These are phyloP conservation scores for Elaeis guineensis DNA, from an alignment of 176 grass and related monocot species.

Conservation along the genomic window DNA sequence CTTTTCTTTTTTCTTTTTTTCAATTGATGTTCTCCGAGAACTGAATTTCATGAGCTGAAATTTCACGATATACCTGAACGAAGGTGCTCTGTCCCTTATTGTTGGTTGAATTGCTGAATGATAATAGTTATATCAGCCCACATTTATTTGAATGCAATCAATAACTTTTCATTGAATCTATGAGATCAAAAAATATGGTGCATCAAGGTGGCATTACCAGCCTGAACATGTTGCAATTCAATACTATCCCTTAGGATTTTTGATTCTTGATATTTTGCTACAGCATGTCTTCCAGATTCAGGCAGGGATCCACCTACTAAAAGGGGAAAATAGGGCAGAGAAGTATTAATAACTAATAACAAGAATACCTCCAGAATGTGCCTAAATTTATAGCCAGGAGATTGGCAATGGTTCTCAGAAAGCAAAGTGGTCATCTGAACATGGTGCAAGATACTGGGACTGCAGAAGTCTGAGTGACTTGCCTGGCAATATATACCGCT, in stretches of 20 bases:
- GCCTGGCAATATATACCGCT: constrained; percentile 75
- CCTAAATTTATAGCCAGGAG: too few species aligned
- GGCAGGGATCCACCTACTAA: constrained; percentile 45
- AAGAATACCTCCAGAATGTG: too few species aligned
- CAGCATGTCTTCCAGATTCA: constrained; percentile 29
- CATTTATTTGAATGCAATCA: neutral
- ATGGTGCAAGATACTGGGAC: too few species aligned
- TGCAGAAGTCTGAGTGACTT: neutral
- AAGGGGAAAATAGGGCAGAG: neutral
- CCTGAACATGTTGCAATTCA: constrained; percentile 32
- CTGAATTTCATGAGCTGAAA: too few species aligned
- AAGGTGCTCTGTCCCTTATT: constrained; percentile 45
- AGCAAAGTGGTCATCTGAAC: too few species aligned
- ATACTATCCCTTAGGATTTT: constrained; percentile 32
- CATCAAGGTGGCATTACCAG: constrained; percentile 8
- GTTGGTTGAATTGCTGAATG: constrained; percentile 27
- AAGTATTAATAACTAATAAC: neutral
- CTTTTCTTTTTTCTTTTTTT: too few species aligned
- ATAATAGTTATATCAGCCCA: constrained; percentile 1
- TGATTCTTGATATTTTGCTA: constrained; percentile 60
- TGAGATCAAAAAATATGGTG: too few species aligned
- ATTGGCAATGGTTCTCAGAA: too few species aligned
- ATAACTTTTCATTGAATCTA: too few species aligned
- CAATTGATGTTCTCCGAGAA: too few species aligned
- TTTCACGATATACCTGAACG: constrained; percentile 45